Evolutionary conservation across 495 filamentous ascomycete genomes (phyloP).

Genomic region (Aspergillus ellipticus): DNA sequence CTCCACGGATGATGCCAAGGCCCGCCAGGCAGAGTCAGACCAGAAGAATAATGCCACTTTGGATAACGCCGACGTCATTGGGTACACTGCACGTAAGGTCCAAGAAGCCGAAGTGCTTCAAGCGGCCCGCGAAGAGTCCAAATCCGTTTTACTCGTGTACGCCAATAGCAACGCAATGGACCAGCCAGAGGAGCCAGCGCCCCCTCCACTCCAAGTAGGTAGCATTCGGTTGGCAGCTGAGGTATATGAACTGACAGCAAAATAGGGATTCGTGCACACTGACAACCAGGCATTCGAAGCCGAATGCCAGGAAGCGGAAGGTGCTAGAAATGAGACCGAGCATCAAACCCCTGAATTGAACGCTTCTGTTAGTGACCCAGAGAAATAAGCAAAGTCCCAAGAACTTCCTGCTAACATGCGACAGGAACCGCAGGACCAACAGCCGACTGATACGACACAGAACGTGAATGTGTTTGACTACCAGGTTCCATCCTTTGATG

Average conservation of each 20-base stretch:
- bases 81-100: constrained; percentile 45
- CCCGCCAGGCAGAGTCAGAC: constrained; percentile 29
- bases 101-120: constrained; percentile 48
- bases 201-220: constrained; percentile 40
- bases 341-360: neutral
- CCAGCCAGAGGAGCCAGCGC: constrained; percentile 27
- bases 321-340: neutral
- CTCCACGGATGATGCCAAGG: constrained; percentile 44
- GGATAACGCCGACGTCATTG: constrained; percentile 36
- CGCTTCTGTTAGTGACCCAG: neutral
- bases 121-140: constrained; percentile 49
- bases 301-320: constrained; percentile 32
- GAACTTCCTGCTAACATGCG: constrained; percentile 3
- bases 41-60: constrained; percentile 14
- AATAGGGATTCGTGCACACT: constrained; percentile 42
- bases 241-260: constrained; percentile 8
- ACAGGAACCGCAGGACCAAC: constrained; percentile 9
- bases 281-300: constrained; percentile 47
- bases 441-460: constrained; percentile 4
- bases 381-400: neutral
- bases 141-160: constrained; percentile 47
- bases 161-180: constrained; percentile 45
- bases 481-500: constrained; percentile 36
- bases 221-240: neutral
- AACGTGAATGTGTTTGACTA: constrained; percentile 44